Evolutionary conservation across 2,329 filamentous ascomycete species (phyloP).

Genomic region (Sarocladiaceae sp.): DNA sequence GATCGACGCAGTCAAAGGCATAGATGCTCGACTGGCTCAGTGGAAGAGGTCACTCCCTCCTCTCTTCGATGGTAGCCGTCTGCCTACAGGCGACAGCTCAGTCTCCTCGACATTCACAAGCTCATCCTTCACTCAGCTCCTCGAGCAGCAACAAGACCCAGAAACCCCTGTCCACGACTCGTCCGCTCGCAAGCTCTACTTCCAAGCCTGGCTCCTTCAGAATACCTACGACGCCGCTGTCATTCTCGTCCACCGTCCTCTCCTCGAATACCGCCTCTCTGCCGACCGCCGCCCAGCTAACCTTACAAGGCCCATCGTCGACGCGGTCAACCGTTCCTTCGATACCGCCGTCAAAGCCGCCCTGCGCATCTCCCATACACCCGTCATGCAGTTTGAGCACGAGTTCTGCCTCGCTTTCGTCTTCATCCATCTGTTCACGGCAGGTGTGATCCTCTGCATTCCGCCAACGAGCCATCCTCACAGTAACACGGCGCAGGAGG

Average conservation of each 20-base stretch:
- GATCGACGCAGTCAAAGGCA: conserved; percentile 13
- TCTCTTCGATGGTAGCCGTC: background rate
- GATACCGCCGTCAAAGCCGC: conserved; percentile 20
- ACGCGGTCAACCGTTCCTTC: conserved; percentile 13
- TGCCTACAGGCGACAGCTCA: background rate
- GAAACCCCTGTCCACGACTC: conserved; percentile 11
- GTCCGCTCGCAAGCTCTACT: background rate
- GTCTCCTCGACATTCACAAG: too few species aligned
- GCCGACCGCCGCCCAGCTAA: background rate
- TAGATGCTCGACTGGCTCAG: conserved; percentile 11
- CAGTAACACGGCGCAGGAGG: conserved; percentile 20
- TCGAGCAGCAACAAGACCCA: too few species aligned
- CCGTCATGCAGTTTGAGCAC: conserved; percentile 19
- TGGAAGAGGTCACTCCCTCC: conserved; percentile 11
- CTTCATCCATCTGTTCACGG: conserved; percentile 16
- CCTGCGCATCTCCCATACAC: conserved; percentile 21
- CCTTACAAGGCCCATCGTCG: conserved; percentile 16
- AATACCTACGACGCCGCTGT: background rate
- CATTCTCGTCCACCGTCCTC: background rate
- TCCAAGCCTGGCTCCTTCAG: background rate
- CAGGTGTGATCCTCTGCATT: conserved; percentile 22
- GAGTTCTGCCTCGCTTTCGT: conserved; percentile 17
- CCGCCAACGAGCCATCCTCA: conserved; percentile 21
- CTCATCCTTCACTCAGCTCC: background rate
- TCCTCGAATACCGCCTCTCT: conserved; percentile 1